A percentile compares a stretch with the other conserved stretches of the same genome.
Conservation (phyloP, 768 basidiomycete species). For the Cubamyces lactineus region DNA sequence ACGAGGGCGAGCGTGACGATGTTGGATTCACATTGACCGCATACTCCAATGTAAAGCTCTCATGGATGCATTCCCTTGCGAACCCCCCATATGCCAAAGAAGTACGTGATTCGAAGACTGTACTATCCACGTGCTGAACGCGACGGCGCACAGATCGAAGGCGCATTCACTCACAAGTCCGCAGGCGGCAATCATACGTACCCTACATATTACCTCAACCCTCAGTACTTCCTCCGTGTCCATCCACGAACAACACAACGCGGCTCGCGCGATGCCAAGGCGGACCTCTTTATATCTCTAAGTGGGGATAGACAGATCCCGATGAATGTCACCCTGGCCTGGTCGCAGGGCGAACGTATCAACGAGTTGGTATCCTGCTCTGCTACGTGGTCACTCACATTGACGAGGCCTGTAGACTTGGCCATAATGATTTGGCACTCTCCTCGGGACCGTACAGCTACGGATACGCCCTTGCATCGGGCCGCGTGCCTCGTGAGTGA, state of each 20-base stretch:
- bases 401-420: slow-evolving; percentile 42
- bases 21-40: slow-evolving; percentile 72
- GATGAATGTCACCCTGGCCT: slow-evolving; percentile 71
- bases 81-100: slow-evolving; percentile 33
- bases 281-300: slow-evolving; percentile 48
- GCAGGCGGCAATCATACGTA: slow-evolving; percentile 84
- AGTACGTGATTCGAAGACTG: slow-evolving; percentile 18
- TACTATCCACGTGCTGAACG: not conserved
- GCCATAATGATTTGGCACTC: slow-evolving; percentile 67
- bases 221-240: slow-evolving; percentile 78
- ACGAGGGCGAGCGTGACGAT: slow-evolving; percentile 64
- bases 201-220: slow-evolving; percentile 87
- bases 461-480: slow-evolving; percentile 63
- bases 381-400: not conserved
- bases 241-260: slow-evolving; percentile 36
- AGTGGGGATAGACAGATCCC: slow-evolving; percentile 68
- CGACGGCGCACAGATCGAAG: slow-evolving; percentile 51
- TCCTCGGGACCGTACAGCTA: slow-evolving; percentile 85
- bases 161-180: slow-evolving; percentile 65
- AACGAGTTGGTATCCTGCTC: slow-evolving; percentile 59
- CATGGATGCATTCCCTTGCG: slow-evolving; percentile 22
- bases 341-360: slow-evolving; percentile 76
- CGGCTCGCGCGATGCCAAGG: slow-evolving; percentile 35
- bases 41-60: slow-evolving; percentile 47
- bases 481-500: slow-evolving; percentile 55